Evolutionary conservation across 495 filamentous ascomycete species (phyloP).

Genomic region (Penicillium mononematosum): DNA sequence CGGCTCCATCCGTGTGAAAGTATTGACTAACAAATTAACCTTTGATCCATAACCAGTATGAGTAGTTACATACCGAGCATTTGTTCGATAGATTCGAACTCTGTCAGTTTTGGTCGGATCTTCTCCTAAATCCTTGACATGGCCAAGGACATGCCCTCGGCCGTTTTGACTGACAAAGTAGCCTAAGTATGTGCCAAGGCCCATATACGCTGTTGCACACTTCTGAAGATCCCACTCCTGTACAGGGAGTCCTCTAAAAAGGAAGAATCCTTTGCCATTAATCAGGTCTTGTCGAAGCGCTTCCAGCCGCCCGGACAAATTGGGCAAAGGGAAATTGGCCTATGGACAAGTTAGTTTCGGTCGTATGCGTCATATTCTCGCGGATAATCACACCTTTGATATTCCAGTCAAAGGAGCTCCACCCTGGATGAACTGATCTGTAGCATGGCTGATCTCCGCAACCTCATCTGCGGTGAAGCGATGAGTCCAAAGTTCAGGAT

Average conservation of each 20-base stretch:
- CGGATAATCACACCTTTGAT: conserved; percentile 50
- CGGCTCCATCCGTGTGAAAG: conserved; percentile 78
- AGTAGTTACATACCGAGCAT: conserved; percentile 59
- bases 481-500: conserved; percentile 77
- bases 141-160: conserved; percentile 82
- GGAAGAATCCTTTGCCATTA: conserved; percentile 82
- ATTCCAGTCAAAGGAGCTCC: conserved; percentile 71
- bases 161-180: conserved; percentile 86
- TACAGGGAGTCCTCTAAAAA: conserved; percentile 84
- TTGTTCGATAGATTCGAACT: conserved; percentile 86
- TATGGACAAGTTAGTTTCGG: conserved; percentile 9
- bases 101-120: conserved; percentile 76
- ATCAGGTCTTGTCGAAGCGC: conserved; percentile 67
- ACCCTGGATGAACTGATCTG: conserved; percentile 65
- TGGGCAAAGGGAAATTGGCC: conserved; percentile 60
- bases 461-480: conserved; percentile 65
- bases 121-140: conserved; percentile 87
- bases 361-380: neutral
- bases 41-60: neutral
- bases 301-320: conserved; percentile 53
- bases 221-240: conserved; percentile 74
- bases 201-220: conserved; percentile 85
- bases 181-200: conserved; percentile 80
- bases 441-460: conserved; percentile 61
- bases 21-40: conserved; percentile 48